Conservation (phyloP, 768 basidiomycete species). For the Agaricus subrufescens region DNA sequence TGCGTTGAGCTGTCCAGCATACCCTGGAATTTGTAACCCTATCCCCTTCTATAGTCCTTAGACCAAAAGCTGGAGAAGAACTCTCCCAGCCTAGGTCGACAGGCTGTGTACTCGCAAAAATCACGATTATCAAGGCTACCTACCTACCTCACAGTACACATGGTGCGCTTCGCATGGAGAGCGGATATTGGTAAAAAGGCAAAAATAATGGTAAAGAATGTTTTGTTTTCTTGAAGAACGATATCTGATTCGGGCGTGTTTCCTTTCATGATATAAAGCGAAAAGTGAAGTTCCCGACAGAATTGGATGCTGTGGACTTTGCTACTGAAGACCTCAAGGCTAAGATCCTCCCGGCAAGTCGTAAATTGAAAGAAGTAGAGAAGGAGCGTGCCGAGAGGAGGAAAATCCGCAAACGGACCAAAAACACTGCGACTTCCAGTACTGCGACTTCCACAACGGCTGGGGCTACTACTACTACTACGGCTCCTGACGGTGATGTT, state of each 20-base stretch:
- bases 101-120: slow-evolving; percentile 77
- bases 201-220: slow-evolving; percentile 81
- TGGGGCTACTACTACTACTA: slow-evolving; percentile 16
- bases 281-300: slow-evolving; percentile 88
- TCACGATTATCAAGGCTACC: slow-evolving; percentile 84
- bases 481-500: slow-evolving; percentile 4
- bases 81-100: slow-evolving; percentile 72
- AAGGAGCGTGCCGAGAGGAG: slow-evolving; percentile 80
- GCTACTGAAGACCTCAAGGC: slow-evolving; percentile 73
- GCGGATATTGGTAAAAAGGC: slow-evolving; percentile 88
- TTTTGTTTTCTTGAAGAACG: neutral
- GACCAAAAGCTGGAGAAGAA: slow-evolving; percentile 83
- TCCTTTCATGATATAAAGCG: slow-evolving; percentile 37
- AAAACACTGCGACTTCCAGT: slow-evolving; percentile 30
- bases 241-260: neutral
- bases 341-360: slow-evolving; percentile 66
- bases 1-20: slow-evolving; percentile 21
- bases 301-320: slow-evolving; percentile 83
- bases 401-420: slow-evolving; percentile 77
- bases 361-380: slow-evolving; percentile 73
- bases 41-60: slow-evolving; percentile 52
- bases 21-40: neutral
- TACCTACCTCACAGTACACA: slow-evolving; percentile 80
- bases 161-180: slow-evolving; percentile 96
- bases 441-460: slow-evolving; percentile 18